Evolutionary conservation across 2,329 filamentous ascomycete genomes (phyloP).

Genomic region (Pseudopyrenochaeta lycopersici): DNA sequence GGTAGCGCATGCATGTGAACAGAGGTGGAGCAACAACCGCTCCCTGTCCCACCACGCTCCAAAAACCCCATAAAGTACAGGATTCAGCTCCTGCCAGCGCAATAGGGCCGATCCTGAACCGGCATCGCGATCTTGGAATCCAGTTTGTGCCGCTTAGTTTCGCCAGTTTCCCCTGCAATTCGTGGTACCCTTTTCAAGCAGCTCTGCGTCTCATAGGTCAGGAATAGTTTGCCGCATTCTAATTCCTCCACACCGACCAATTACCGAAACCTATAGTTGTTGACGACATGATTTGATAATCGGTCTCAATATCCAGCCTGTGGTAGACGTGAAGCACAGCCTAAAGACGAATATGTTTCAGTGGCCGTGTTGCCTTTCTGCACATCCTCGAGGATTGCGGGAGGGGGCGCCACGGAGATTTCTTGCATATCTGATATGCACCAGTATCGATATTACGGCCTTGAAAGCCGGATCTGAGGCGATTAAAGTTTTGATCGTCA

Average conservation of each 20-base stretch:
- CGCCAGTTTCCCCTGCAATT: background rate
- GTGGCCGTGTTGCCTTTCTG: background rate
- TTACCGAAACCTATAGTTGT: background rate
- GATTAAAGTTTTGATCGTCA: too few species aligned
- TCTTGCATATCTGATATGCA: slow-evolving; percentile 1
- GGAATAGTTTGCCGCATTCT: background rate
- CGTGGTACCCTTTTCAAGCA: background rate
- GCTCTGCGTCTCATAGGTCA: background rate
- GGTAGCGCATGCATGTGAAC: background rate
- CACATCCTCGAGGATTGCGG: background rate
- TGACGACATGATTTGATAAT: slow-evolving; percentile 7
- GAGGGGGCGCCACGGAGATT: background rate
- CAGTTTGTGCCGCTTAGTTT: background rate
- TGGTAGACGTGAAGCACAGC: too few species aligned
- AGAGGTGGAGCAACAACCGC: background rate
- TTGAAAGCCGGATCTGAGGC: background rate
- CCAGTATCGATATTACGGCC: background rate
- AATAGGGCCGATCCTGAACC: too few species aligned
- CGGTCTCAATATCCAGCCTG: background rate
- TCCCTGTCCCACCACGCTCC: too few species aligned
- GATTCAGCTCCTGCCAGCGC: too few species aligned
- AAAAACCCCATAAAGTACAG: too few species aligned
- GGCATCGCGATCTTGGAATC: too few species aligned
- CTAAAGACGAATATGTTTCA: background rate
- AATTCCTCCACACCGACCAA: slow-evolving; percentile 2